Evolutionary conservation across 2,329 filamentous ascomycete genomes (phyloP), one percentile per base, ranked within the genome.

Genomic region (Rugonectria rugulosa): DNA sequence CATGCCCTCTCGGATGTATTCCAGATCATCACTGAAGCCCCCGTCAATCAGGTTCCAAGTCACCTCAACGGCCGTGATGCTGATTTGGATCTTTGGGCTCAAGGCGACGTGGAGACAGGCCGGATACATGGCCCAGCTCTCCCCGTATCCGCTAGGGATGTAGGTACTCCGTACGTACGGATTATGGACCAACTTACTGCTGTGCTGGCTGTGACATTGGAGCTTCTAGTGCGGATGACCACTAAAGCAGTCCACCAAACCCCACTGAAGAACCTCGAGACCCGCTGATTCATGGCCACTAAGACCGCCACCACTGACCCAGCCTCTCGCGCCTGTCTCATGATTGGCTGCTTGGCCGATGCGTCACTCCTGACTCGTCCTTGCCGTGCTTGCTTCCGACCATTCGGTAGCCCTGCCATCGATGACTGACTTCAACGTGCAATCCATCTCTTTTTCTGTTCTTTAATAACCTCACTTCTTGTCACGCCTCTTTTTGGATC

Each of bases 281-380:
- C 32, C 38, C 36, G 43, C 40, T 38, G 11, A 43, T 19, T 20
- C 37, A 43, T 24, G 41, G 45, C 64, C 60, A 63, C 61, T 64
- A 41, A 62, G 64, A 58, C 51, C 27, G 55, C 63, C 51, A 63
- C 32, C n/a, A 45, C 19, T 37, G 51, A 36, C 47, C 51, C 61
- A 64, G 61, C 46, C 53, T 62, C 53, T 56, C 27, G 43, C 49
- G 27, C 42, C 37, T 7, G 42, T 52, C 36, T 32, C 40, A 19
- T 68, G 65, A 68, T 68, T 68, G 65, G 65, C 23, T 38, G 31
- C 34, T 46, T 61, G 45, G 55, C 62, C 58, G 65, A 67, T 68
- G 65, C 58, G 65, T 68, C 65, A 68, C 60, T 63, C 62, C 53
- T 66, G 61, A 65, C 64, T 65, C 59, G 60, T 45, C 43, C 36